A percentile compares a stretch with the other conserved stretches of the same genome.
Conservation (phyloP, 2,329 filamentous ascomycete species). For the Aspergillus sp. region DNA sequence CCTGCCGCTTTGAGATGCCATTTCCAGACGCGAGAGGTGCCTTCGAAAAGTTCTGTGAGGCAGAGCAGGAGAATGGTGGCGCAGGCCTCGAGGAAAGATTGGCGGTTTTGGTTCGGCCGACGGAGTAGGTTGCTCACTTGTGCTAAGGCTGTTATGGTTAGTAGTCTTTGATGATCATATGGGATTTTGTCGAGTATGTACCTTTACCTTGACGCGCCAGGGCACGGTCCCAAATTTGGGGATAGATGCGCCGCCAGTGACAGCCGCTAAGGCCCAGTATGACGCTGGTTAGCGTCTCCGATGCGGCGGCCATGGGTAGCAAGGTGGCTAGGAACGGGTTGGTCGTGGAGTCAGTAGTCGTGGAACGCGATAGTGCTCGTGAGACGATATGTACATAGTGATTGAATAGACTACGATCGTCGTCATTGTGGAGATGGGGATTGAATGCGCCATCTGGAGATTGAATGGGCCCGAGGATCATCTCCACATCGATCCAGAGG, state of each 20-base stretch:
- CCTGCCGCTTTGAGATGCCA: conserved; percentile 49
- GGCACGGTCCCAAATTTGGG: conserved; percentile 29
- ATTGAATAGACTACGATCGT: conserved; percentile 33
- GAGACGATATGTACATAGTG: conserved; percentile 33
- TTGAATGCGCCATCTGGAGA: conserved; percentile 18
- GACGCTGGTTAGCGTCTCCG: conserved; percentile 30
- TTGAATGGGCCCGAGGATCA: conserved; percentile 7
- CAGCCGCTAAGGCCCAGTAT: conserved; percentile 31
- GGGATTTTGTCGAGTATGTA: not conserved
- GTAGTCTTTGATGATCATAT: not conserved
- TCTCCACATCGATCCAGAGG: conserved; percentile 14
- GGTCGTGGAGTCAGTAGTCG: conserved; percentile 20
- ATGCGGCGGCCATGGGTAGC: conserved; percentile 29
- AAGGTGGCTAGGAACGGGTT: conserved; percentile 32
- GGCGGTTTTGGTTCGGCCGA: conserved; percentile 15
- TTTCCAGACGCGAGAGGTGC: conserved; percentile 47
- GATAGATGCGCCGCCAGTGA: conserved; percentile 34
- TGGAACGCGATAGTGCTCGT: conserved; percentile 26
- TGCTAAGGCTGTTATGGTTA: conserved; percentile 22
- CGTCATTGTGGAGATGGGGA: conserved; percentile 25
- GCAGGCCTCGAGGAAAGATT: conserved; percentile 44
- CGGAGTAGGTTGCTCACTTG: conserved; percentile 27
- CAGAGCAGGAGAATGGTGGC: conserved; percentile 46
- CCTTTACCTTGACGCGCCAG: conserved; percentile 29
- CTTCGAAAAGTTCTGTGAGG: conserved; percentile 49